Evolutionary conservation across 768 basidiomycete species (phyloP).

Genomic region (Leccinum disarticulatum): DNA sequence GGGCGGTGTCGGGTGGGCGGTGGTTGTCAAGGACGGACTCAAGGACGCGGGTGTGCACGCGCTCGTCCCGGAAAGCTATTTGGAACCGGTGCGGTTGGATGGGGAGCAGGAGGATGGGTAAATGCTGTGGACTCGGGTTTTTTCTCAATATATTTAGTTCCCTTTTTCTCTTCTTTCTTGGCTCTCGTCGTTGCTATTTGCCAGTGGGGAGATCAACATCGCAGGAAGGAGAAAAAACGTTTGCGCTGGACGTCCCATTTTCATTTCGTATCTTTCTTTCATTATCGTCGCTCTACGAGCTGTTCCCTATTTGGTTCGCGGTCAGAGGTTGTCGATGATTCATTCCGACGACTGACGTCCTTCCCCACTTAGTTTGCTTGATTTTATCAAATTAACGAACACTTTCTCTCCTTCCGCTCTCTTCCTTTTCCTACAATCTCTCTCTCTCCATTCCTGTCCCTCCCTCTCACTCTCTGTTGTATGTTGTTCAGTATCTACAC

Average conservation of each 20-base stretch:
- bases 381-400: slow-evolving; percentile 5
- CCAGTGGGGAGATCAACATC: not conserved
- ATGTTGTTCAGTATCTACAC: slow-evolving; percentile 12
- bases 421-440: not conserved
- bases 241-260: not conserved
- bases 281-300: not conserved
- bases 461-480: slow-evolving; percentile 10
- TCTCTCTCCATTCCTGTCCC: not conserved
- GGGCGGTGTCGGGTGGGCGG: slow-evolving; percentile 80
- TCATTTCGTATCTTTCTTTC: not conserved
- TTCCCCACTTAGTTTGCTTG: not conserved
- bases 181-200: not conserved
- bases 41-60: slow-evolving; percentile 52
- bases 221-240: not conserved
- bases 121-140: not conserved
- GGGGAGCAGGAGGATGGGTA: slow-evolving; percentile 19
- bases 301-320: too few relatives aligned
- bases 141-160: not conserved
- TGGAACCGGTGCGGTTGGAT: slow-evolving; percentile 53
- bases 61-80: slow-evolving; percentile 77
- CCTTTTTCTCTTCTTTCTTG: not conserved
- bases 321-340: not conserved
- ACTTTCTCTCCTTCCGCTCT: not conserved
- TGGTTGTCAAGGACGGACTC: slow-evolving; percentile 49
- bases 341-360: not conserved